These are phyloP conservation scores for Aspergillus proliferans DNA, from an alignment of 2,329 filamentous ascomycete species.

Conservation along the genomic window DNA sequence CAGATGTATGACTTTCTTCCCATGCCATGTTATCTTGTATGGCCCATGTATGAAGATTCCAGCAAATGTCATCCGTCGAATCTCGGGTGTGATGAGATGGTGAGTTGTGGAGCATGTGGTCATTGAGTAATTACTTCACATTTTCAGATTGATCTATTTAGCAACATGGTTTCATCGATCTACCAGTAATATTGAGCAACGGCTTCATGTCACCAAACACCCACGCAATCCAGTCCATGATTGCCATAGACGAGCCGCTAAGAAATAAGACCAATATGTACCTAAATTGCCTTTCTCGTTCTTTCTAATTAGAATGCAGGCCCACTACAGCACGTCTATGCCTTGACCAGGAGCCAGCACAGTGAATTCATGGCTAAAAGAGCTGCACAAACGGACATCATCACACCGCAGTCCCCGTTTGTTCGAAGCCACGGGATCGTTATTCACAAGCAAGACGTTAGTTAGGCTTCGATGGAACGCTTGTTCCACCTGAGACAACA, in stretches of 20 bases:
- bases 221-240: background rate
- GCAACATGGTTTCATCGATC: background rate
- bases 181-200: too few relatives aligned
- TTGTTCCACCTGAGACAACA: conserved; percentile 33
- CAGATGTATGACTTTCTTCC: background rate
- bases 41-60: background rate
- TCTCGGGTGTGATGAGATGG: too few relatives aligned
- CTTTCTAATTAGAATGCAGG: too few relatives aligned
- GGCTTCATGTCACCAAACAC: conserved; percentile 1
- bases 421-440: background rate
- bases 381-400: too few relatives aligned
- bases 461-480: conserved; percentile 20
- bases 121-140: too few relatives aligned
- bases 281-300: background rate
- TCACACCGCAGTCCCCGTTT: too few relatives aligned
- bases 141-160: background rate
- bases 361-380: too few relatives aligned
- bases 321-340: too few relatives aligned
- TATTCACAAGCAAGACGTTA: conserved; percentile 6
- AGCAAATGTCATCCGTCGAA: background rate
- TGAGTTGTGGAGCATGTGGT: too few relatives aligned
- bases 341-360: background rate
- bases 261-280: background rate
- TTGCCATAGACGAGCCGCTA: background rate
- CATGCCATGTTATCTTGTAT: conserved; percentile 2